Conservation (phyloP, 2,329 filamentous ascomycete genomes). For the Ascosphaera apis region DNA sequence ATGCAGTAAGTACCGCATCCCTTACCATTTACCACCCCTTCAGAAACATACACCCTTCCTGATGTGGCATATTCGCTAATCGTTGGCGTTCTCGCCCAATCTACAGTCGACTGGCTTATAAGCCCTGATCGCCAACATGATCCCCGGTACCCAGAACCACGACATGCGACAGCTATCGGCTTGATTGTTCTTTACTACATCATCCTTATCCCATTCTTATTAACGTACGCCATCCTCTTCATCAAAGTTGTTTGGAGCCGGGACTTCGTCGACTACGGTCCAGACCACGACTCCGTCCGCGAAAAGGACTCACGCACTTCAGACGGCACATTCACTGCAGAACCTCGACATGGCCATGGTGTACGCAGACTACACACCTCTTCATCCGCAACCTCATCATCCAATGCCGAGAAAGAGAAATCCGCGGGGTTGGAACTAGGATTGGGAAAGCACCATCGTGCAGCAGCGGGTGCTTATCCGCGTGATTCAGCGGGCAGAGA, state of each 20-base stretch:
- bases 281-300: conserved; percentile 14
- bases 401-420: conserved; percentile 8
- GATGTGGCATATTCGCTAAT: neutral
- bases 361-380: neutral
- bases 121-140: conserved; percentile 19
- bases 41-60: neutral
- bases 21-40: neutral
- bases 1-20: conserved; percentile 32
- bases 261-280: conserved; percentile 47
- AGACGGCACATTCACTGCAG: conserved; percentile 4
- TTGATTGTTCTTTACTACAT: conserved; percentile 53
- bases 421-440: conserved; percentile 7
- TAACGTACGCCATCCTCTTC: conserved; percentile 49
- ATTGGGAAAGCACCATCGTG: conserved; percentile 9
- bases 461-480: conserved; percentile 10
- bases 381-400: conserved; percentile 5
- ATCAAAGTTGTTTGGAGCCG: conserved; percentile 45
- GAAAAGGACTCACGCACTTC: conserved; percentile 7
- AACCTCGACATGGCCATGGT: conserved; percentile 1
- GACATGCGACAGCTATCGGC: conserved; percentile 37
- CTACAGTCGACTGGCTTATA: conserved; percentile 48
- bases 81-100: conserved; percentile 1
- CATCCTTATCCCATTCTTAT: conserved; percentile 41
- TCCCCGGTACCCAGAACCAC: conserved; percentile 13
- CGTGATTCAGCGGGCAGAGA: conserved; percentile 48